Evolutionary conservation across 2,329 filamentous ascomycete genomes (phyloP).

Genomic region (Chrysoporthe deuterocubensis): DNA sequence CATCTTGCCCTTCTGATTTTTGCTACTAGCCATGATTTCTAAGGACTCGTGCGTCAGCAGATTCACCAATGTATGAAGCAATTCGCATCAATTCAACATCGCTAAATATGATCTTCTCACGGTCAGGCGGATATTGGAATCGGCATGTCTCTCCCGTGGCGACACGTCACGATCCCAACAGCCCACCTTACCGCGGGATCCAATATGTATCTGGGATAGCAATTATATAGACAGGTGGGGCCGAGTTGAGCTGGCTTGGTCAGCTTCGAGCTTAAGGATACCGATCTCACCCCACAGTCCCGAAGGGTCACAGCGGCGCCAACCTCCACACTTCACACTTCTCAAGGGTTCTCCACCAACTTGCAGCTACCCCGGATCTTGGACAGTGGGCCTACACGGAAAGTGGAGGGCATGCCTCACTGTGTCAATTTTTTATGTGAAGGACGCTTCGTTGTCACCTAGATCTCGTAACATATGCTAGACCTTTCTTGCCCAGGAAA

Average conservation of each 20-base stretch:
- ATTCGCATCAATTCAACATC: not conserved
- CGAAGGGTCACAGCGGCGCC: constrained; percentile 2
- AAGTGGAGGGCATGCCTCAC: not conserved
- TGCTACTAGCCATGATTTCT: constrained; percentile 7
- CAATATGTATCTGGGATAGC: not conserved
- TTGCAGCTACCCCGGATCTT: constrained; percentile 11
- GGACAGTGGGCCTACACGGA: not conserved
- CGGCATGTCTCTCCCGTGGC: not conserved
- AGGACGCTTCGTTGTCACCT: constrained; percentile 8
- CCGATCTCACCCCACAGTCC: constrained; percentile 23
- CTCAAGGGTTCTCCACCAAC: constrained; percentile 1
- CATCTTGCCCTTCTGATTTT: constrained; percentile 20
- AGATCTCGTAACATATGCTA: constrained; percentile 18
- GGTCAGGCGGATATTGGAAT: not conserved
- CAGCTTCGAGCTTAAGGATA: not conserved
- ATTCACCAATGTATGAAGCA: not conserved
- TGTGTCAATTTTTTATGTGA: not conserved
- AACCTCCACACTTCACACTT: not conserved
- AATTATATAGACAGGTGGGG: not conserved
- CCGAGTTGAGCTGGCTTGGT: not conserved
- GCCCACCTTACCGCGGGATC: not conserved
- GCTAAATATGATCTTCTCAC: not conserved
- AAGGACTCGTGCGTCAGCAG: not conserved
- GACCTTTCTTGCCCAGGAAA: constrained; percentile 28
- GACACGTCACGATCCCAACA: not conserved